Percentiles rank a stretch among this genome's conserved stretches.
Evolutionary conservation across 768 basidiomycete genomes (phyloP).

Genomic region (Suillus placidus): DNA sequence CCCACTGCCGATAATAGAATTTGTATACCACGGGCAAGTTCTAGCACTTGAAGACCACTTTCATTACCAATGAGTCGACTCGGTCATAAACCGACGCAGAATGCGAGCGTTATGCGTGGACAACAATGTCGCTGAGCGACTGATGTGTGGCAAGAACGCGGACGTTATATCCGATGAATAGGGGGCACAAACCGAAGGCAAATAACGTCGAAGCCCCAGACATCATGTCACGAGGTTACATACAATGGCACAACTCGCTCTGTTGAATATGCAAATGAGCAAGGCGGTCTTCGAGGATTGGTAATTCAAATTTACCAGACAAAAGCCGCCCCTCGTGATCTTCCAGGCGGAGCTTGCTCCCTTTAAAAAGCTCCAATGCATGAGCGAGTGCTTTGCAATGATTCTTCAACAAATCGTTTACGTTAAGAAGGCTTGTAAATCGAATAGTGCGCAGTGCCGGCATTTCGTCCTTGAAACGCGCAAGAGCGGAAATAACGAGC

Average conservation of each 20-base stretch:
- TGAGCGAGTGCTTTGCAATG: conserved; percentile 17
- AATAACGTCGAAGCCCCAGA: too few relatives aligned
- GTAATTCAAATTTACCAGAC: conserved; percentile 19
- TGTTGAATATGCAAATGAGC: background rate
- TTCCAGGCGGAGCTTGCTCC: conserved; percentile 22
- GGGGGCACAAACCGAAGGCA: background rate
- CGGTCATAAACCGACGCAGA: background rate
- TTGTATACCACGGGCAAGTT: background rate
- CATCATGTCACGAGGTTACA: background rate
- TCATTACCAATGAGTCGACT: background rate
- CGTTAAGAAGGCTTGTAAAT: conserved; percentile 19
- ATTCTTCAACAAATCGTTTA: conserved; percentile 20
- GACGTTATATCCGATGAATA: too few relatives aligned
- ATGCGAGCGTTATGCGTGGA: background rate
- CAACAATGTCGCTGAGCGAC: background rate
- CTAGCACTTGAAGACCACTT: background rate
- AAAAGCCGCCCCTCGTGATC: conserved; percentile 24
- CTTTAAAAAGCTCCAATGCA: conserved; percentile 14
- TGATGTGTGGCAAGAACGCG: background rate
- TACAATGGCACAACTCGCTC: background rate
- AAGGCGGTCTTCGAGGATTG: background rate
- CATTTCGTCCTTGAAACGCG: conserved; percentile 9
- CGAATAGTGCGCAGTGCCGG: conserved; percentile 28
- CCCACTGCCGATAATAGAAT: background rate
- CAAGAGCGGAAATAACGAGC: conserved; percentile 18